Percentiles rank a stretch among this genome's conserved stretches.
phyloP scores from a whole-genome alignment of 1,139 yeast genomes.

The Insectozyma bohioensis region DNA sequence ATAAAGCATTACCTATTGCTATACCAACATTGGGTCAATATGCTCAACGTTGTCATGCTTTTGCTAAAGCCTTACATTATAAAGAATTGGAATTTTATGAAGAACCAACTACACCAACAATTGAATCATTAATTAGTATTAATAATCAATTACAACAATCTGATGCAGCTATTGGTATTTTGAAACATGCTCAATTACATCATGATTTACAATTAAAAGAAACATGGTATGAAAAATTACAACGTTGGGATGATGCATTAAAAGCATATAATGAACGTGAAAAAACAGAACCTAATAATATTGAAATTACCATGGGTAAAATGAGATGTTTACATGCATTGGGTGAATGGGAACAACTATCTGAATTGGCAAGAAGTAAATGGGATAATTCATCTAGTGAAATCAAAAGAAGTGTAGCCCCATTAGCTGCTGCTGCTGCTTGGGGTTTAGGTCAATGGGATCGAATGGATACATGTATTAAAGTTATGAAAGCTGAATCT shows the following conservation, averaged over 20 bases:
- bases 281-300: slow-evolving; percentile 52
- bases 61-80: slow-evolving; percentile 95
- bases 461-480: slow-evolving; percentile 85
- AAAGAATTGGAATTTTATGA: slow-evolving; percentile 93
- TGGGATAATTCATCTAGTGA: slow-evolving; percentile 79
- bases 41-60: slow-evolving; percentile 95
- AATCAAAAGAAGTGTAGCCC: slow-evolving; percentile 84
- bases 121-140: slow-evolving; percentile 87
- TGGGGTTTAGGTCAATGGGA: slow-evolving; percentile 99
- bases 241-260: slow-evolving; percentile 97
- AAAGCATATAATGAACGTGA: slow-evolving; percentile 81
- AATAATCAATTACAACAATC: slow-evolving; percentile 94
- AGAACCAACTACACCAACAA: slow-evolving; percentile 89
- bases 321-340: slow-evolving; percentile 97
- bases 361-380: slow-evolving; percentile 80
- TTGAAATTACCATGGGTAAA: slow-evolving; percentile 92
- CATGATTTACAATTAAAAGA: slow-evolving; percentile 91
- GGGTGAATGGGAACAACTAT: slow-evolving; percentile 96
- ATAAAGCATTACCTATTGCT: slow-evolving; percentile 87
- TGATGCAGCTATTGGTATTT: slow-evolving; percentile 96
- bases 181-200: slow-evolving; percentile 92
- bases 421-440: slow-evolving; percentile 97
- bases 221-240: slow-evolving; percentile 96
- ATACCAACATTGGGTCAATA: slow-evolving; percentile 87
- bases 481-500: slow-evolving; percentile 86